Percentiles rank a stretch among this genome's conserved stretches.
Evolutionary conservation across 1,284 basidiomycete genomes (phyloP).

Genomic region (Rhizopogon parksii): DNA sequence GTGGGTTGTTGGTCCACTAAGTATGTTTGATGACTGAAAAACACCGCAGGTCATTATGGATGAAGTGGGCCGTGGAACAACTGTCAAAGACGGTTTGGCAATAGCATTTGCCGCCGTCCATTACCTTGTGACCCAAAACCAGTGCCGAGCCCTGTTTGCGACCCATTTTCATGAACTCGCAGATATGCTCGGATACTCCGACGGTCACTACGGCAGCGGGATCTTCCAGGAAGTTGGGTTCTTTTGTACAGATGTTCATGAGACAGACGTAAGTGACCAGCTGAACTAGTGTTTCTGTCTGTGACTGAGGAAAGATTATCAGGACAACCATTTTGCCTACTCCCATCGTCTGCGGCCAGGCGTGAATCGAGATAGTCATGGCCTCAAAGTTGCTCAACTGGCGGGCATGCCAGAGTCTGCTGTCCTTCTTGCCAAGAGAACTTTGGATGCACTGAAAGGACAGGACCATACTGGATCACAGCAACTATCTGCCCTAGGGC

Average conservation of each 20-base stretch:
- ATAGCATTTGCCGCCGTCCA: constrained; percentile 90
- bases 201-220: constrained; percentile 33
- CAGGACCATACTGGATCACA: constrained; percentile 17
- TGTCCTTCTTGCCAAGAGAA: constrained; percentile 50
- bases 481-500: constrained; percentile 24
- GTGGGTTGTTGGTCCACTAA: constrained; percentile 36
- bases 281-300: background rate
- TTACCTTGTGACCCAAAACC: constrained; percentile 70
- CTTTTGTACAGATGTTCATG: constrained; percentile 84
- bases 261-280: constrained; percentile 51
- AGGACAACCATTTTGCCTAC: constrained; percentile 77
- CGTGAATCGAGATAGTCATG: constrained; percentile 89
- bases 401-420: constrained; percentile 76
- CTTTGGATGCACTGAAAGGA: constrained; percentile 37
- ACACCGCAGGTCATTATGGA: constrained; percentile 84
- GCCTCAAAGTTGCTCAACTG: constrained; percentile 83
- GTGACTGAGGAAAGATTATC: constrained; percentile 6
- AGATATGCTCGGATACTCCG: constrained; percentile 67
- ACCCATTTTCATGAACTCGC: constrained; percentile 96
- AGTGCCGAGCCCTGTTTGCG: constrained; percentile 84
- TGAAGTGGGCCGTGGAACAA: constrained; percentile 94
- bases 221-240: constrained; percentile 65
- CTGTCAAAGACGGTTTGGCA: constrained; percentile 84
- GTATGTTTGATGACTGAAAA: constrained; percentile 3
- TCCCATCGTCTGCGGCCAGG: constrained; percentile 78